phyloP scores from a whole-genome alignment of 768 basidiomycete genomes.

The Tylopilus sp. region DNA sequence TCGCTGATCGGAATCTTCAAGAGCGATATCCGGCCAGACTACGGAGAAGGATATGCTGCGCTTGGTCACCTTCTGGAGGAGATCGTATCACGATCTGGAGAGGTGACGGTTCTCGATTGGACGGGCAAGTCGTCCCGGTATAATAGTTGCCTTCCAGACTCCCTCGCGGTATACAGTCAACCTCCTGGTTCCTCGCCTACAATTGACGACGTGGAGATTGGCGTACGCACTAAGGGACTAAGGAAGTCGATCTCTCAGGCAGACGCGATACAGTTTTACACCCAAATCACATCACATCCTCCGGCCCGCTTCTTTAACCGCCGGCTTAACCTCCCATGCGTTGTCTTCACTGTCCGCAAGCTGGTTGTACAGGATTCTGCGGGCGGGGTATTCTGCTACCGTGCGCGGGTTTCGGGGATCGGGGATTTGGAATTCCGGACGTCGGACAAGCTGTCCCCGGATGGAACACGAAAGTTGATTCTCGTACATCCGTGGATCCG shows the following conservation, averaged over 20 bases:
- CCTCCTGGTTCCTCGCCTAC: not conserved
- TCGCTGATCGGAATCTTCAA: slow-evolving; percentile 12
- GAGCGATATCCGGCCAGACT: not conserved
- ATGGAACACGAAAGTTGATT: no score
- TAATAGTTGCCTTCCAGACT: slow-evolving; percentile 11
- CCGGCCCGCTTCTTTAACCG: not conserved
- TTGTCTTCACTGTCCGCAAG: not conserved
- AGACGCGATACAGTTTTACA: not conserved
- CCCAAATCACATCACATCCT: not conserved
- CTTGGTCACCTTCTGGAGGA: slow-evolving; percentile 12
- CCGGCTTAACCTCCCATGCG: not conserved
- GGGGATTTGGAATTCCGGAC: no score
- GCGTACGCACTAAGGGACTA: not conserved
- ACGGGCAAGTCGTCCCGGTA: slow-evolving; percentile 6
- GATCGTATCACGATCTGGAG: slow-evolving; percentile 10
- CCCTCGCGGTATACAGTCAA: not conserved
- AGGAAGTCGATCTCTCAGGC: not conserved
- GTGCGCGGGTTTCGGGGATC: no score
- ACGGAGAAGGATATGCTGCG: slow-evolving; percentile 3
- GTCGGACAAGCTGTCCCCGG: no score
- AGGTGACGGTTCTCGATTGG: slow-evolving; percentile 9
- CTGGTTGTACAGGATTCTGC: not conserved
- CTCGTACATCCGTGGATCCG: no score
- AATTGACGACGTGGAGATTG: not conserved
- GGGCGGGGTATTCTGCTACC: no score